Evolutionary conservation across 176 grass and related monocot species (phyloP).

Genomic region (Bonia amplexicaulis): DNA sequence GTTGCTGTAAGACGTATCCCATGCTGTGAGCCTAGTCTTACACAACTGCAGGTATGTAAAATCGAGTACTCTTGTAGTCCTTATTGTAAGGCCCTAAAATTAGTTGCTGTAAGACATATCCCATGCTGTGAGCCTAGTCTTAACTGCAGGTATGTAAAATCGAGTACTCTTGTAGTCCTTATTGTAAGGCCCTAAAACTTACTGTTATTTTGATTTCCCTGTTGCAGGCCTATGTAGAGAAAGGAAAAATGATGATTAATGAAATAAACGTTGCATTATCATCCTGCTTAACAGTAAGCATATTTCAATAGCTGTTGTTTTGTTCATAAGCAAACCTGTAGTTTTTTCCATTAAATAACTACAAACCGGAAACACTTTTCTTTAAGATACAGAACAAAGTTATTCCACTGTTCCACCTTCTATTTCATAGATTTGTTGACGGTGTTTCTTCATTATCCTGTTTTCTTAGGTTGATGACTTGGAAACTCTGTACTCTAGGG

Average conservation of each 20-base stretch:
- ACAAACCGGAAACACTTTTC: background rate
- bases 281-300: constrained; percentile 60
- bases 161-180: background rate
- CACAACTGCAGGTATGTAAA: constrained; percentile 59
- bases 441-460: constrained; percentile 9
- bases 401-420: constrained; percentile 2
- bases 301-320: background rate
- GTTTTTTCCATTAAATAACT: background rate
- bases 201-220: constrained; percentile 25
- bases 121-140: constrained; percentile 46
- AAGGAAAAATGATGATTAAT: constrained; percentile 53
- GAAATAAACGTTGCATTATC: constrained; percentile 68
- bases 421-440: constrained; percentile 24
- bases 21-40: constrained; percentile 47
- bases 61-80: background rate
- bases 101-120: constrained; percentile 46
- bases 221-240: constrained; percentile 50
- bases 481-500: constrained; percentile 53
- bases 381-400: constrained; percentile 5
- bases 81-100: background rate
- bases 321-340: background rate
- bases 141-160: constrained; percentile 57
- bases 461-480: constrained; percentile 64
- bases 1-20: constrained; percentile 37
- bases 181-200: background rate